Conservation (phyloP, 441 rosid species). For the Bocquillonia castaneifolia region DNA sequence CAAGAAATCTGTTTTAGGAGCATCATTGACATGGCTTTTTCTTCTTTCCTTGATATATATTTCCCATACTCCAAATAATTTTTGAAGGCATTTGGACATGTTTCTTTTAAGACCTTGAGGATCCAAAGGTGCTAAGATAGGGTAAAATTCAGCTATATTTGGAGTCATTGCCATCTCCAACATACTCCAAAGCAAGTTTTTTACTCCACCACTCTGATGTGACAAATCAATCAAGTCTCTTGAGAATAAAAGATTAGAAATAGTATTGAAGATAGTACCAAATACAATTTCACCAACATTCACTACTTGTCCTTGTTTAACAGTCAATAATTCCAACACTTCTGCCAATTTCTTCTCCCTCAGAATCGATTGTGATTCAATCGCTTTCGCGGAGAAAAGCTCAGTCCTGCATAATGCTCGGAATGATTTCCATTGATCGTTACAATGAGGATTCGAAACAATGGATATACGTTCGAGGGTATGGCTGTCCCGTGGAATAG, state of each 20-base stretch:
- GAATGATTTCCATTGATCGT: conserved; percentile 24
- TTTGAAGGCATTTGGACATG: background rate
- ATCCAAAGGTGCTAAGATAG: conserved; percentile 27
- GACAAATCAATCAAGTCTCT: conserved; percentile 20
- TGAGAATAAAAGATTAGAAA: conserved; percentile 25
- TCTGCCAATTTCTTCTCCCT: conserved; percentile 26
- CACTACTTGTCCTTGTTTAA: conserved; percentile 23
- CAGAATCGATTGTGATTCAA: conserved; percentile 19
- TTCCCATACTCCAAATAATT: conserved; percentile 26
- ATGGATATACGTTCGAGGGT: conserved; percentile 9
- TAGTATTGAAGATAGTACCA: conserved; percentile 22
- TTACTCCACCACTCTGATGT: conserved; percentile 14
- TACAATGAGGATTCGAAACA: conserved; percentile 22
- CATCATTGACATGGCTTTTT: conserved; percentile 3
- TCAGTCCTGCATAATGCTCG: conserved; percentile 26
- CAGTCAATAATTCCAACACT: conserved; percentile 20
- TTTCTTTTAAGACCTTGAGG: conserved; percentile 31
- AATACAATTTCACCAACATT: conserved; percentile 27
- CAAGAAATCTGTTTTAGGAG: conserved; percentile 23
- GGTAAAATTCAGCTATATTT: conserved; percentile 32
- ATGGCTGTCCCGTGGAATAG: background rate
- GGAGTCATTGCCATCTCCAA: conserved; percentile 20
- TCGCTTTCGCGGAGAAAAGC: conserved; percentile 26
- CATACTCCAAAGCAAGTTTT: conserved; percentile 23
- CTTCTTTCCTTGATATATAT: conserved; percentile 28